Conservation (phyloP, 768 basidiomycete species). For the Roridomyces roridus region DNA sequence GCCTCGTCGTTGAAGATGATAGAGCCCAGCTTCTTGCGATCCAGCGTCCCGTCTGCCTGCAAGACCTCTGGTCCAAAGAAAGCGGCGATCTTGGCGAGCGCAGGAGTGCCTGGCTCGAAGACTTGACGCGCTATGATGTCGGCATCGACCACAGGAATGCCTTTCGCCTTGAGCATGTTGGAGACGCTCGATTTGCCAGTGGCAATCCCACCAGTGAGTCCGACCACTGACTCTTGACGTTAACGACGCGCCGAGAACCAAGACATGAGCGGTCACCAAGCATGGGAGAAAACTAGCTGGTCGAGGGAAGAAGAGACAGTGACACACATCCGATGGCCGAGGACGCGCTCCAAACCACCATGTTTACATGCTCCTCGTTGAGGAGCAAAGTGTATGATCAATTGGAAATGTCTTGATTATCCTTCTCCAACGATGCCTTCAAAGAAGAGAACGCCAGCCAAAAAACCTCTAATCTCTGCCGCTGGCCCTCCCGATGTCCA, state of each 20-base stretch:
- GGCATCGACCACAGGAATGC: constrained; percentile 90
- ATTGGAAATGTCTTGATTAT: too few species aligned
- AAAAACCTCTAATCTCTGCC: too few species aligned
- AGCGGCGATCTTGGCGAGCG: constrained; percentile 66
- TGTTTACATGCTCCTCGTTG: too few species aligned
- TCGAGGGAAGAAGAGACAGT: too few species aligned
- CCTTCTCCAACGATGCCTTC: too few species aligned
- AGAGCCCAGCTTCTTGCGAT: constrained; percentile 82
- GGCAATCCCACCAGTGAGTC: constrained; percentile 95
- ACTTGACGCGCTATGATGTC: constrained; percentile 88
- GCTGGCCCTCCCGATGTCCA: too few species aligned
- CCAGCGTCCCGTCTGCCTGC: constrained; percentile 69
- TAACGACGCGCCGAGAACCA: background rate
- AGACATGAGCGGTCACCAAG: constrained; percentile 9
- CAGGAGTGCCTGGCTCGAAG: constrained; percentile 83
- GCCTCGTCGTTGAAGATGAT: constrained; percentile 83
- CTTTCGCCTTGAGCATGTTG: constrained; percentile 63
- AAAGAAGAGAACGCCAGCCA: too few species aligned
- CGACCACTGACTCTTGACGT: constrained; percentile 68
- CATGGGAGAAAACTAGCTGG: too few species aligned
- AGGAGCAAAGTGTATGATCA: too few species aligned
- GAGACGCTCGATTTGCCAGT: constrained; percentile 97
- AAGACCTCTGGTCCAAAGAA: constrained; percentile 79
- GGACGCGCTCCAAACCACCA: too few species aligned
- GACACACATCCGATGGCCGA: too few species aligned